Evolutionary conservation across 75 land plant species (phyloP).

Genomic region (Pseudotsuga menziesii): DNA sequence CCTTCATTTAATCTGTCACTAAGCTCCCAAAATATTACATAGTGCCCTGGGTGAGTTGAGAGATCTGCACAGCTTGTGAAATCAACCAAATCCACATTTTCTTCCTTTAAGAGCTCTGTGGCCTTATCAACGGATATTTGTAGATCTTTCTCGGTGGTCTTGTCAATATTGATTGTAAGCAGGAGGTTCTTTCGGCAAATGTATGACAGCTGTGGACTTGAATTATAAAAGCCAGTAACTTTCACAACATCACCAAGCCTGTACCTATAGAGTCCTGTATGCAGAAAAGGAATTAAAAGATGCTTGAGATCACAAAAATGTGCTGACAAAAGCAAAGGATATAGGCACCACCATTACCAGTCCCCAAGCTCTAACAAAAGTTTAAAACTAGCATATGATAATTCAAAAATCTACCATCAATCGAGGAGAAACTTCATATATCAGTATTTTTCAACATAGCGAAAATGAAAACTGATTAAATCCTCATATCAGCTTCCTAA

Average conservation of each 20-base stretch:
- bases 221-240: constrained; percentile 71
- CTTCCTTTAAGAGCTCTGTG: constrained; percentile 22
- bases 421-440: neutral
- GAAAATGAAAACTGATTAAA: neutral
- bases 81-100: constrained; percentile 60
- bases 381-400: too few relatives aligned
- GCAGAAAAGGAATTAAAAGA: neutral
- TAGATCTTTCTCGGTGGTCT: constrained; percentile 81
- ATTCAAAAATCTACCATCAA: neutral
- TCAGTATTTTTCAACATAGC: neutral
- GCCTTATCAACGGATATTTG: constrained; percentile 59
- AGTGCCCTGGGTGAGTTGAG: constrained; percentile 57
- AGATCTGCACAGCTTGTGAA: constrained; percentile 70
- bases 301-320: neutral
- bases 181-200: constrained; percentile 55
- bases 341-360: too few relatives aligned
- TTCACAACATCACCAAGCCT: constrained; percentile 70
- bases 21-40: constrained; percentile 78
- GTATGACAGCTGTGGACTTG: constrained; percentile 59
- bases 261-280: constrained; percentile 52
- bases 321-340: too few relatives aligned
- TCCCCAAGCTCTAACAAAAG: too few relatives aligned
- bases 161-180: constrained; percentile 70
- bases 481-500: neutral
- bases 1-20: constrained; percentile 29